Percentiles rank a stretch among this genome's conserved stretches.
phyloP scores from a whole-genome alignment of 2,329 filamentous ascomycete species.

The Hypoxylon sp. region DNA sequence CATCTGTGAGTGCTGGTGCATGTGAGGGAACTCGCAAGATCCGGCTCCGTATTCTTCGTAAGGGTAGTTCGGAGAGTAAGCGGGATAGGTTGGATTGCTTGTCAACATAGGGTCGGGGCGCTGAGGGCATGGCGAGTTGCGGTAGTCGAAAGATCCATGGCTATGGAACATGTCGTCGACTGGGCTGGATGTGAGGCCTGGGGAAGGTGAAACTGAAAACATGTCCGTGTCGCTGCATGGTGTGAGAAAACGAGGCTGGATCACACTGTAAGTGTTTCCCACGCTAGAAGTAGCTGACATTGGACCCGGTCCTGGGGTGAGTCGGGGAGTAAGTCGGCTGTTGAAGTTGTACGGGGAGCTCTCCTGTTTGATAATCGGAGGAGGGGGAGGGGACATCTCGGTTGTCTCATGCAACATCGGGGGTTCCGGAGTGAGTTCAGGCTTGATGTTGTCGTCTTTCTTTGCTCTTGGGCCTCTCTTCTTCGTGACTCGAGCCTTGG shows the following conservation, averaged over 20 bases:
- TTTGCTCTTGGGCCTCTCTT: conserved; percentile 52
- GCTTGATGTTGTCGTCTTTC: conserved; percentile 52
- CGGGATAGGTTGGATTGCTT: conserved; percentile 49
- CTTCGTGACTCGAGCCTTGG: conserved; percentile 57
- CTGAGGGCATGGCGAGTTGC: conserved; percentile 43
- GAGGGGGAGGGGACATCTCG: conserved; percentile 34
- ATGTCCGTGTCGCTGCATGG: conserved; percentile 62
- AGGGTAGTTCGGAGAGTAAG: conserved; percentile 54
- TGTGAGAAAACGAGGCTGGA: conserved; percentile 55
- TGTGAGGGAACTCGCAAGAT: conserved; percentile 45
- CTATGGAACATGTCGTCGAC: conserved; percentile 46
- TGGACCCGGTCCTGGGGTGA: conserved; percentile 43
- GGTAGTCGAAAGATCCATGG: conserved; percentile 45
- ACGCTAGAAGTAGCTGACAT: conserved; percentile 41
- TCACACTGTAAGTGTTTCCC: conserved; percentile 43
- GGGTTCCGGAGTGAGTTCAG: conserved; percentile 46
- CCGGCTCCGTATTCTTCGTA: conserved; percentile 49
- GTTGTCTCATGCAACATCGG: conserved; percentile 33
- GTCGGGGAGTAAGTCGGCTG: conserved; percentile 39
- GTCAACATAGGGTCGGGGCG: conserved; percentile 43
- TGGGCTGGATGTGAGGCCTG: conserved; percentile 46
- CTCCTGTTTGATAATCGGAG: conserved; percentile 52
- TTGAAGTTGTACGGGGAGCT: conserved; percentile 45
- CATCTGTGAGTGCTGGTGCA: conserved; percentile 42
- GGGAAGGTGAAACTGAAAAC: conserved; percentile 43